Evolutionary conservation across 2,329 filamentous ascomycete species (phyloP).

Genomic region (Colletotrichum chrysophilum): DNA sequence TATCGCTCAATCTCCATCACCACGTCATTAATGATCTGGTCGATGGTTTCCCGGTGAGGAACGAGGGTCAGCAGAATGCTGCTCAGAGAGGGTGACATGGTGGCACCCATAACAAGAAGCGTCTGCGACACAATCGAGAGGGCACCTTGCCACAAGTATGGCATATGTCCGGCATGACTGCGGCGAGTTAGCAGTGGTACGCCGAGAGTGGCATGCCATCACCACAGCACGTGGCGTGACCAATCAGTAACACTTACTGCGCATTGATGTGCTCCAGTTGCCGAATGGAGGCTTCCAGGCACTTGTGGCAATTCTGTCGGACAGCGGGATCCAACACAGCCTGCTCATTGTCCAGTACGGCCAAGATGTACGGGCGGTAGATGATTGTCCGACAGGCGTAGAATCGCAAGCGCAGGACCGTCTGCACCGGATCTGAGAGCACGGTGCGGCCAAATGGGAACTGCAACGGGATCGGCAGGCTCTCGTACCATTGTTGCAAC

Average conservation of each 20-base stretch:
- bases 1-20: conserved; percentile 78
- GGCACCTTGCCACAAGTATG: conserved; percentile 85
- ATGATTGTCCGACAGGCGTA: conserved; percentile 88
- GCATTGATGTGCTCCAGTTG: conserved; percentile 81
- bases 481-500: conserved; percentile 85
- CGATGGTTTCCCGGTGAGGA: conserved; percentile 65
- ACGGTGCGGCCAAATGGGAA: conserved; percentile 75
- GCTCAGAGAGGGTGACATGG: conserved; percentile 76
- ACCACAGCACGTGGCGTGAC: conserved; percentile 10
- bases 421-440: conserved; percentile 77
- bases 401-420: conserved; percentile 79
- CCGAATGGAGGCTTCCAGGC: conserved; percentile 78
- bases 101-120: conserved; percentile 82
- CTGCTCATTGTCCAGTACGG: conserved; percentile 79
- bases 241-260: conserved; percentile 60
- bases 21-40: conserved; percentile 79
- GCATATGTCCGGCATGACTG: conserved; percentile 82
- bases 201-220: not conserved
- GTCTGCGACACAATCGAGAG: conserved; percentile 84
- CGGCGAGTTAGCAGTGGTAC: conserved; percentile 32
- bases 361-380: conserved; percentile 82
- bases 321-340: conserved; percentile 74
- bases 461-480: conserved; percentile 74
- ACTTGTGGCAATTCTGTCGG: conserved; percentile 80
- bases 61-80: conserved; percentile 66